Base-by-base conservation (phyloP, 2,329 filamentous ascomycete species). In the Sporothrix inflata region DNA sequence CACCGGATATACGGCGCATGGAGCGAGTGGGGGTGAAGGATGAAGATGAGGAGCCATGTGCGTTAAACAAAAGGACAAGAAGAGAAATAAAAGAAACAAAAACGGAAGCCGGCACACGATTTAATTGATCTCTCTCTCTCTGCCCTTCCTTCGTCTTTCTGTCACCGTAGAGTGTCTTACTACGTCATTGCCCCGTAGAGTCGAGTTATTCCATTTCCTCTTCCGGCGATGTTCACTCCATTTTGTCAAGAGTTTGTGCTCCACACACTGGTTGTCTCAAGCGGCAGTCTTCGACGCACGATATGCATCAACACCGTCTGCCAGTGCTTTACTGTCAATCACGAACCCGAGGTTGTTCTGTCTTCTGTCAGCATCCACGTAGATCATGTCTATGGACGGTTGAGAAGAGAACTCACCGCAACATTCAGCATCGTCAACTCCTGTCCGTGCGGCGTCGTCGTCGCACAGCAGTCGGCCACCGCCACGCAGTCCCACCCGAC, bases 401-500 rank as follows among this genome's bases (percentile, higher is more conserved):
- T 11, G 19, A 42, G 12, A 42, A 24, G 9, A 5, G 21, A 19
- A 82, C 82, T 78, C 70, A 82, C 82, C 57, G 78, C 75, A 40
- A 81, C 74, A 75, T 83, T 84, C 45, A 75, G 73, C 70, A 81
- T 68, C 27, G 78, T 80, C 53, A 81, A 79, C 42, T 80, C 81
- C 70, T 79, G 78, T 19, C 78, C 82, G 11, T 78, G 76, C 11
- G 75, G 76, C 68, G 84, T 87, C 4, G 81, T 84, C 5, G 87
- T 89, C 7, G 82, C 87, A 65, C 84, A 85, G 42, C 84, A 86
- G 76, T 89, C 87, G n/a, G 82, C 82, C 16, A 89, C 75, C 76
- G 89, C 76, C 27, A 90, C 78, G 75, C 85, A 87, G 76, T 89
- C 86, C 79, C 84, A 89, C 0, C 88, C 87, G 73, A 82, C 83